These are phyloP conservation scores for Suaeda aralocaspica DNA, from an alignment of 148 eudicot genomes.

Conservation along the genomic window DNA sequence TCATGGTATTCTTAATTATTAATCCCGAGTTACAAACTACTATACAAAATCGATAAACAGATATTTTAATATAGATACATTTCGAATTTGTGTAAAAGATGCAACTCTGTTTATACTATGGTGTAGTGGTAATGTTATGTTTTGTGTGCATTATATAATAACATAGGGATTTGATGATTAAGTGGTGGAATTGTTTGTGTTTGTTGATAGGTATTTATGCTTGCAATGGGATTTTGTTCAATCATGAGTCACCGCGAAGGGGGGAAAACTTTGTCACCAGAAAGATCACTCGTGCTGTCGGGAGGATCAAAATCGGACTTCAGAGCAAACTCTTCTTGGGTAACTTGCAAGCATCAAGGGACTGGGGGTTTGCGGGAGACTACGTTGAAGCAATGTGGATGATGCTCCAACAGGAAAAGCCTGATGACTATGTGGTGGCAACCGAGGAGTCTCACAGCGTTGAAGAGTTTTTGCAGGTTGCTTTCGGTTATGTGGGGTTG, in stretches of 20 bases:
- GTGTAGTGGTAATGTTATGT: too few relatives aligned
- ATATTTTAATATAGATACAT: too few relatives aligned
- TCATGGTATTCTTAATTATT: too few relatives aligned
- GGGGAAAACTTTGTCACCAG: constrained; percentile 97
- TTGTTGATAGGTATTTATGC: constrained; percentile 51
- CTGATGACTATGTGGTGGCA: constrained; percentile 92
- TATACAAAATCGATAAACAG: too few relatives aligned
- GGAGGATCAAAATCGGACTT: constrained; percentile 81
- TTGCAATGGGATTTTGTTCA: constrained; percentile 87
- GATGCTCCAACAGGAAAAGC: constrained; percentile 98
- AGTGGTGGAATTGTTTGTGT: too few relatives aligned
- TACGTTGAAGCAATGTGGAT: constrained; percentile 99
- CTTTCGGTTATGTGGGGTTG: constrained; percentile 77
- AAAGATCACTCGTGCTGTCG: constrained; percentile 91
- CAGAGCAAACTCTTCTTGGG: constrained; percentile 88
- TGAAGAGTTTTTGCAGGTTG: constrained; percentile 75
- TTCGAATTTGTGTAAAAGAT: too few relatives aligned
- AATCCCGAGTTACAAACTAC: too few relatives aligned
- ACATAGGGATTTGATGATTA: too few relatives aligned
- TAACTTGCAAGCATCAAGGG: constrained; percentile 77
- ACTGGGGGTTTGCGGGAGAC: constrained; percentile 97
- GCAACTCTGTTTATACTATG: too few relatives aligned
- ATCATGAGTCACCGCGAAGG: constrained; percentile 88
- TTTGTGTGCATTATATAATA: too few relatives aligned
- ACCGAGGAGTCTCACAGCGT: constrained; percentile 92